A percentile compares a stretch with the other conserved stretches of the same genome.
These are phyloP conservation scores for Geotrichum citri-aurantii DNA, from an alignment of 1,139 yeast species.

Conservation along the genomic window DNA sequence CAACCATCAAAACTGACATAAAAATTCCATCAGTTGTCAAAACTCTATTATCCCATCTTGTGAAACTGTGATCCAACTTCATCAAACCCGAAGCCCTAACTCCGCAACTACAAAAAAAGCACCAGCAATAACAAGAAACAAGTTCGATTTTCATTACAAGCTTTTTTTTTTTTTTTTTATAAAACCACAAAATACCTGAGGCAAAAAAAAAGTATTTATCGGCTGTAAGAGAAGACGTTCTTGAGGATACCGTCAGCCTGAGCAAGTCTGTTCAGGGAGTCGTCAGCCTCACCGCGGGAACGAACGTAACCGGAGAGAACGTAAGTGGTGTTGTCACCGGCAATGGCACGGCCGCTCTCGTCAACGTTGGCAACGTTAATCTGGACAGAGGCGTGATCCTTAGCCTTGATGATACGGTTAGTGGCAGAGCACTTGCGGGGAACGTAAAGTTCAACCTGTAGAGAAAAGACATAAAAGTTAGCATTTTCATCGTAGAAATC, in stretches of 20 bases:
- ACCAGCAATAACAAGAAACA: background rate
- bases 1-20: too few species aligned
- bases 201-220: constrained; percentile 47
- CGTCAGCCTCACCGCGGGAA: constrained; percentile 93
- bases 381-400: constrained; percentile 99
- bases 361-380: constrained; percentile 83
- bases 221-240: constrained; percentile 99
- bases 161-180: background rate
- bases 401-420: constrained; percentile 99
- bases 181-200: background rate
- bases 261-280: constrained; percentile 98
- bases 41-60: too few species aligned
- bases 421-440: constrained; percentile 99
- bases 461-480: constrained; percentile 52
- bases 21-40: too few species aligned
- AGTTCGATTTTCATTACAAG: background rate
- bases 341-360: constrained; percentile 92
- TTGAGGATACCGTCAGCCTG: constrained; percentile 97
- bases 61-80: too few species aligned
- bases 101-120: background rate
- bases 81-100: too few species aligned
- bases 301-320: constrained; percentile 96
- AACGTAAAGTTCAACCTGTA: constrained; percentile 98
- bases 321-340: constrained; percentile 89
- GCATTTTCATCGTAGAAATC: background rate